A percentile compares a stretch with the other conserved stretches of the same genome.
Conservation (phyloP, 305 asterid genomes). For the Euphrasia arctica region DNA sequence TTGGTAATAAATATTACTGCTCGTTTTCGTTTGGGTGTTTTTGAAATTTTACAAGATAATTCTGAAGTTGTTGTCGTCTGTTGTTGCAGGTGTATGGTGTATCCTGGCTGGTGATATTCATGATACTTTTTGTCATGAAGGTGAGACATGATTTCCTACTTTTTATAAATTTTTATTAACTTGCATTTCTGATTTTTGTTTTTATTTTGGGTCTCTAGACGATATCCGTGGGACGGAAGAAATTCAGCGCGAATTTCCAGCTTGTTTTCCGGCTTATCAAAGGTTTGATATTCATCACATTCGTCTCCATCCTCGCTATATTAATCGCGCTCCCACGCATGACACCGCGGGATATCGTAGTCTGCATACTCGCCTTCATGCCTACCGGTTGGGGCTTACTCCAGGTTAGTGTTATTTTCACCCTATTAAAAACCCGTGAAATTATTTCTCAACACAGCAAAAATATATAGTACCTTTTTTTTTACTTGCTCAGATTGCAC, state of each 20-base stretch:
- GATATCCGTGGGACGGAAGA: conserved; percentile 43
- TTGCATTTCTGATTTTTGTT: conserved; percentile 1
- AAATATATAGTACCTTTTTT: not conserved
- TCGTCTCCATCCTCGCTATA: conserved; percentile 31
- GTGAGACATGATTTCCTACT: conserved; percentile 24
- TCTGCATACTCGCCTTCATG: conserved; percentile 72
- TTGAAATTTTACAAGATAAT: not conserved
- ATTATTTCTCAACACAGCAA: not conserved
- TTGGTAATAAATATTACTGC: conserved; percentile 40
- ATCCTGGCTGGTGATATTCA: conserved; percentile 49
- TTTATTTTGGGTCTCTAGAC: conserved; percentile 28
- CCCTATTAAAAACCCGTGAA: not conserved
- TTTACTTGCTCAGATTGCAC: conserved; percentile 48
- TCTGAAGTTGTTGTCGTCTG: not conserved
- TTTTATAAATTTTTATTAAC: not conserved
- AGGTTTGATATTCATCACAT: conserved; percentile 41
- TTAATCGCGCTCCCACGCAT: conserved; percentile 36
- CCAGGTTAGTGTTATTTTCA: conserved; percentile 32
- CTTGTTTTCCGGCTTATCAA: conserved; percentile 45
- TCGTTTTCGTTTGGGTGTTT: not conserved
- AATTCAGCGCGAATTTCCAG: conserved; percentile 47
- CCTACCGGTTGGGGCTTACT: conserved; percentile 91
- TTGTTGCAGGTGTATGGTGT: conserved; percentile 39
- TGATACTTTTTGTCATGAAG: conserved; percentile 47
- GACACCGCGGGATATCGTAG: conserved; percentile 40